Conservation (phyloP, 2,329 filamentous ascomycete species). For the Microdochium trichocladiopsis region DNA sequence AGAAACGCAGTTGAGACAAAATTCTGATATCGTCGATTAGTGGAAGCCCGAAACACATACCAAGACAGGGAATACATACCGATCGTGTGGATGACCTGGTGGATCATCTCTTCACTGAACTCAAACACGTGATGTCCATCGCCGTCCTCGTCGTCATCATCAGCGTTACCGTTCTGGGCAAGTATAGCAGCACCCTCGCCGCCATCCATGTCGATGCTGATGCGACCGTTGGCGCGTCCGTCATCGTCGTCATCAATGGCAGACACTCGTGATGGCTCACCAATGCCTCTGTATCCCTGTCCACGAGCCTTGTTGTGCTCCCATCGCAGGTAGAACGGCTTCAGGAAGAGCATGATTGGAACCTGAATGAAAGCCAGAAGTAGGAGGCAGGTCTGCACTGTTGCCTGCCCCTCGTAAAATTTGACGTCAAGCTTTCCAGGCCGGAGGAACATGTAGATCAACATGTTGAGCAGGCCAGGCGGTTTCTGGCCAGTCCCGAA, state of each 20-base stretch:
- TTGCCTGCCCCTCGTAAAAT: constrained; percentile 71
- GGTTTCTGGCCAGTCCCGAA: constrained; percentile 55
- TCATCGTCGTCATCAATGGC: constrained; percentile 87
- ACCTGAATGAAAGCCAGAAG: constrained; percentile 81
- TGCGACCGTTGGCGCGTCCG: constrained; percentile 54
- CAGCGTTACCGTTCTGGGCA: constrained; percentile 45
- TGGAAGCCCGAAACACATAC: background rate
- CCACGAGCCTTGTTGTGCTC: constrained; percentile 87
- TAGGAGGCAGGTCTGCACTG: constrained; percentile 70
- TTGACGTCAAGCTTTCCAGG: constrained; percentile 68
- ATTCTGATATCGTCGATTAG: constrained; percentile 71
- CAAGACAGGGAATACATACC: constrained; percentile 59
- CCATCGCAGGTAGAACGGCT: constrained; percentile 90
- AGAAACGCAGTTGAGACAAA: constrained; percentile 97
- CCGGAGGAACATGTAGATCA: constrained; percentile 98
- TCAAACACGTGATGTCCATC: constrained; percentile 96
- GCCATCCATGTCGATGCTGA: constrained; percentile 60
- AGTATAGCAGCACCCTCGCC: constrained; percentile 49
- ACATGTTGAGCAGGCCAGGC: constrained; percentile 92
- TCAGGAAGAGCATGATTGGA: constrained; percentile 84
- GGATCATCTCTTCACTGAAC: constrained; percentile 95
- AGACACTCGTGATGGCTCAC: constrained; percentile 80
- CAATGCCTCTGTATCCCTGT: constrained; percentile 86
- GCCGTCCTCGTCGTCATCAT: constrained; percentile 64
- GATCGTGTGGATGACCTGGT: constrained; percentile 98